Base-by-base conservation (phyloP, 2,329 filamentous ascomycete species). In the Phyllosticta citribraziliensis region DNA sequence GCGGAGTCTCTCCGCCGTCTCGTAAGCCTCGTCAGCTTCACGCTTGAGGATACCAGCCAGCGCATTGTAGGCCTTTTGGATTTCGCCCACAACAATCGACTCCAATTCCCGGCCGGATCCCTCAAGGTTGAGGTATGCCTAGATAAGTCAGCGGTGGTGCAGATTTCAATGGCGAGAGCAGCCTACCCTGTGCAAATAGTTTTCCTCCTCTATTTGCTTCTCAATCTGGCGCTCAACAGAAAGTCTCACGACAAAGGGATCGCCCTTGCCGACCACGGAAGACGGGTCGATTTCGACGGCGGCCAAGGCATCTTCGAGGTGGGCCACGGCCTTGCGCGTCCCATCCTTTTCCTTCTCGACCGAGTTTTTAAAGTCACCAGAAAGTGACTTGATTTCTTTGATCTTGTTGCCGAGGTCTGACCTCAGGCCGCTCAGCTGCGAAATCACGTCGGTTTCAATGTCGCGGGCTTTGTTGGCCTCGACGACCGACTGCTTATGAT, bases 51-150 rank as follows among this genome's bases (percentile, higher is more conserved):
- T 96, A 58, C 88, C 88, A 24, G 92, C 89, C 67, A 96, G 91
- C 2, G 92, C 91, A 69, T 94, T 96, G 78, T 97, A 97, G 0
- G 94, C 91, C 74, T 97, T 97, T 71, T 99, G 94, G 52, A 99
- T 95, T 75, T 99, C 94, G 66, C 92, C 91, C 14, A 99, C 91
- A 0, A 99, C 91, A 65, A 99, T 97, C 0, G 91, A 89, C 75
- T 99, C 94, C 2, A 99, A 84, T 75, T 99, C 94, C 63, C 92
- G 88, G 2, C 94, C 94, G 17, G 94, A 97, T 66, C 85, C 89
- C 73, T 99, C 94, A 14, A 99, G 81, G 71, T 99, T 97, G 57
- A 97, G 80, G 69, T 95, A 97, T 10, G 94, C 94, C 88, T 96
- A 57, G 25, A 20, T 24, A 17, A 17, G 59, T 72, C 55, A 69